Evolutionary conservation across 177 flowering plant genomes (phyloP), one percentile per base, ranked within the genome.

Genomic region (Telopea speciosissima): DNA sequence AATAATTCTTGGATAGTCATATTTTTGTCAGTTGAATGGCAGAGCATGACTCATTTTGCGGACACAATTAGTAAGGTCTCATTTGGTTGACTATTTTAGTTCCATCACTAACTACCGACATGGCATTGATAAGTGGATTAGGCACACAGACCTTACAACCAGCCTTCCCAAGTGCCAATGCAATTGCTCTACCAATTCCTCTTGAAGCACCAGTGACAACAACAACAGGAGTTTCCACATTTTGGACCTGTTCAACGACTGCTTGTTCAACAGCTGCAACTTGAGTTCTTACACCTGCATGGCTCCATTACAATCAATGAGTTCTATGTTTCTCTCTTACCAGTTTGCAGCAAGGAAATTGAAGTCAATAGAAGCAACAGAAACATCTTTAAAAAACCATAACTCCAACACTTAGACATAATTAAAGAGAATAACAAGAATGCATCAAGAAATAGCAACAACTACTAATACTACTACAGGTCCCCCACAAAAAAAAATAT

Each of bases 81-180:
- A 49, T 12, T 49, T 36, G 1, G 19, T 49, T 49, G 54, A 49
- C 13, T 49, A 19, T 12, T 49, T 10, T 49, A 49, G 14, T 49
- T 6, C 19, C 17, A 16, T 16, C 19, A 49, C 0, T 49, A 16
- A 13, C 54, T 12, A 1, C 13, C 5, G 4, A 12, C 36, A n/a
- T 65, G 24, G 26, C 17, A 24, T 12, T 17, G 24, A n/a, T n/a
- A n/a, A 23, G n/a, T 49, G 54, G 19, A 49, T 52, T 7, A 44
- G 10, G 40, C 21, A 40, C 54, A 70, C 61, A n/a, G 9, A 86
- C 93, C 91, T 86, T 89, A 76, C 93, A 89, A 61, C 91, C 93
- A 75, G 93, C 85, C 81, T 80, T 85, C n/a, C 86, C 86, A 73
- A 83, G 63, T 61, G 85, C 78, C 68, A 85, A 70, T 8, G 88